These are phyloP conservation scores for Euphorbia celastroides DNA, from an alignment of 441 rosid species.

Conservation along the genomic window DNA sequence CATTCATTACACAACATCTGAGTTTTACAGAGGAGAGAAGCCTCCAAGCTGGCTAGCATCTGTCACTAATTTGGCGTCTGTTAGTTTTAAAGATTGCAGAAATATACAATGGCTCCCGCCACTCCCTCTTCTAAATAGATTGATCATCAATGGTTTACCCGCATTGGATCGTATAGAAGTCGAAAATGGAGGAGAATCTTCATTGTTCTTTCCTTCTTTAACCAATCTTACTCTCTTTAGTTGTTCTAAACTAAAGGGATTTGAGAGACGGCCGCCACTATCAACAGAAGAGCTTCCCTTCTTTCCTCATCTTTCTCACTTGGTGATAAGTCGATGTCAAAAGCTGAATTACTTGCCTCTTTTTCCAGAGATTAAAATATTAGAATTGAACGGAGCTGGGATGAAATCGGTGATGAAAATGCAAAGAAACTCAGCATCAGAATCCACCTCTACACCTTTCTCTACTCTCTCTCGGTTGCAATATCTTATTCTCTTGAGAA, in stretches of 20 bases:
- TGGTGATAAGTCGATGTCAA: slow-evolving; percentile 14
- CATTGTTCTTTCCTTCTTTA: slow-evolving; percentile 8
- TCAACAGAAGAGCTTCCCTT: neutral
- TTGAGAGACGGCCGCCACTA: too few relatives aligned
- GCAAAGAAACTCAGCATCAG: neutral
- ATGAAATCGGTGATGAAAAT: neutral
- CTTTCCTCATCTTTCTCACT: neutral
- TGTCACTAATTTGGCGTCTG: neutral
- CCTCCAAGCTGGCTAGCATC: slow-evolving; percentile 21
- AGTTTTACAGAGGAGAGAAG: neutral
- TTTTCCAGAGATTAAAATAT: slow-evolving; percentile 12
- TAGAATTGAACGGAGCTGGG: neutral
- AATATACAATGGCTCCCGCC: slow-evolving; percentile 4
- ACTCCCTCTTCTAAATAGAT: slow-evolving; percentile 7
- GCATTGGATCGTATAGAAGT: slow-evolving; percentile 14
- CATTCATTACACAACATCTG: neutral
- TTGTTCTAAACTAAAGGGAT: slow-evolving; percentile 6
- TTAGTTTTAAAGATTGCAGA: neutral
- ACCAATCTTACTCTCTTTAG: fast-evolving
- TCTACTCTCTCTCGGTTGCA: neutral
- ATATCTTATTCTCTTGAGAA: neutral
- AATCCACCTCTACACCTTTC: neutral
- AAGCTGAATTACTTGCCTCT: slow-evolving; percentile 16
- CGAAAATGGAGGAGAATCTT: neutral
- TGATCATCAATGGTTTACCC: fast-evolving